These are phyloP conservation scores for Chlorencoelia australis DNA, from an alignment of 2,329 filamentous ascomycete species.

Conservation along the genomic window DNA sequence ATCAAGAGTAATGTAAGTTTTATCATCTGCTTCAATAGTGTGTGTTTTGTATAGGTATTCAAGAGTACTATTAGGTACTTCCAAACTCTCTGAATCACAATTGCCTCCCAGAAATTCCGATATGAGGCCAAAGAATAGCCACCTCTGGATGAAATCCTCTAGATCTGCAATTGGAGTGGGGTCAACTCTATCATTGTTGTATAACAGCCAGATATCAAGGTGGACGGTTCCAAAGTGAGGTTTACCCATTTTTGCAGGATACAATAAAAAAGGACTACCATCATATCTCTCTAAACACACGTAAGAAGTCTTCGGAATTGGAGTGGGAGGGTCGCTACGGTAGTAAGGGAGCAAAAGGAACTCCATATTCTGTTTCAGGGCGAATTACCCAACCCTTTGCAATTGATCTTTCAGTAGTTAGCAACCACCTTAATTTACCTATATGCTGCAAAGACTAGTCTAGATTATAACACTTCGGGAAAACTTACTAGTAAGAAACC, in stretches of 20 bases:
- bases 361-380: slow-evolving; percentile 18
- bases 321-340: slow-evolving; percentile 7
- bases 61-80: neutral
- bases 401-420: no score
- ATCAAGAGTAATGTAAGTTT: neutral
- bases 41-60: slow-evolving; percentile 4
- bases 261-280: slow-evolving; percentile 21
- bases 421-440: no score
- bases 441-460: no score
- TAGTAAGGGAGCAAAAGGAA: slow-evolving; percentile 7
- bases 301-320: slow-evolving; percentile 18
- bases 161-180: slow-evolving; percentile 17
- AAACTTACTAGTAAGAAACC: no score
- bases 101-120: slow-evolving; percentile 23
- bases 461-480: no score
- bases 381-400: no score
- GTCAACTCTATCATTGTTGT: slow-evolving; percentile 9
- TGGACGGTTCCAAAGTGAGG: slow-evolving; percentile 1
- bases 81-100: neutral
- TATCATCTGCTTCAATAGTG: neutral
- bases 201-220: slow-evolving; percentile 7
- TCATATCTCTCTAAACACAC: slow-evolving; percentile 22
- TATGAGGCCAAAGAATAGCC: slow-evolving; percentile 28
- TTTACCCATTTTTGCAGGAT: slow-evolving; percentile 16
- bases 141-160: slow-evolving; percentile 26